Evolutionary conservation across 768 basidiomycete species (phyloP), one percentile per base, ranked within the genome.

Genomic region (Rhodotorula diobovata): DNA sequence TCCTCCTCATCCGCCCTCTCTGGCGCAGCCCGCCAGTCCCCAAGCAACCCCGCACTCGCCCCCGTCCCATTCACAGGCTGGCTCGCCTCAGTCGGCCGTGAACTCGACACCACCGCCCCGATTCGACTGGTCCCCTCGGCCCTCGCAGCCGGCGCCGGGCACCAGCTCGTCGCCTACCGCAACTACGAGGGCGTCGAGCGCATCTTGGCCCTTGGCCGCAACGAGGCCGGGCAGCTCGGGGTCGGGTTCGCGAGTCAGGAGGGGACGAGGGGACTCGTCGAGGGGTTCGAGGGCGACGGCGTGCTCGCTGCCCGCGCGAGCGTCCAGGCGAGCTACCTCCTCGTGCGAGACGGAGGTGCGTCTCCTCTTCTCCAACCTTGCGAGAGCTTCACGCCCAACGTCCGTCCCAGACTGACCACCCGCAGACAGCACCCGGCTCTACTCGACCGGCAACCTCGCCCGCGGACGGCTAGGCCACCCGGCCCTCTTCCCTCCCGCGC

Each of bases 201-300:
- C 21, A 43, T 68, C 23, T 32, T 74, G 9, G 68, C 57, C 8
- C 53, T 70, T 18, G 73, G 73, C 14, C n/a, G 72, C 43, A 74
- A 74, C 62, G 73, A 71, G 63, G 30, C 30, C 1, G 73, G 63
- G 0, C 69, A 74, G 43, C 61, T 74, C 28, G 73, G 69, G 7
- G 35, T 71, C 6, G 73, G 69, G 18, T 74, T 71, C 25, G 62
- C 66, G 6, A 51, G 45, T 15, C 73, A 74, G 60, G 73, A 74
- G 50, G 63, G 63, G 1, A 74, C 73, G 25, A 30, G 73, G 1
- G 69, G 66, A 2, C 61, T 74, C 25, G 73, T 74, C 39, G 73
- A 74, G 53, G 73, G 69, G 6, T 74, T 74, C n/a, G 66, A 65
- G 9, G 73, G 73, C 10, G 73, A 71, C 21, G 57, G 30, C 18